Percentiles rank a stretch among this genome's conserved stretches.
These are phyloP conservation scores for Aspergillus arachidicola DNA, from an alignment of 2,329 filamentous ascomycete species.

Conservation along the genomic window DNA sequence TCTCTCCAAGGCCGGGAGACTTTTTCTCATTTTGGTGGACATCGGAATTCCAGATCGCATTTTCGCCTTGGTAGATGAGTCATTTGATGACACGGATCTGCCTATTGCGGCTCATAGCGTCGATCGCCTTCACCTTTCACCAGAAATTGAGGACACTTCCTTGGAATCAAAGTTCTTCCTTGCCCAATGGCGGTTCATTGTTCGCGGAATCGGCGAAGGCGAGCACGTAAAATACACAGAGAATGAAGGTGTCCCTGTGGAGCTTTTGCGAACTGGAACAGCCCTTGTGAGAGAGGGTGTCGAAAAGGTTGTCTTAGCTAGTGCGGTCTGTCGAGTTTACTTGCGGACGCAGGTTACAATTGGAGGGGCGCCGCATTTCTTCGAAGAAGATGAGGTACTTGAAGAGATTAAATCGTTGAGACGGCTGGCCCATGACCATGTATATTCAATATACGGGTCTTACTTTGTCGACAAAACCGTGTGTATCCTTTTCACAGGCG, in stretches of 20 bases:
- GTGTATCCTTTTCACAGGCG: constrained; percentile 46
- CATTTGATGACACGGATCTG: constrained; percentile 64
- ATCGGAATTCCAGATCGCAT: constrained; percentile 66
- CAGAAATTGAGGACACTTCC: constrained; percentile 46
- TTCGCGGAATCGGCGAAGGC: constrained; percentile 58
- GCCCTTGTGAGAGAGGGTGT: constrained; percentile 39
- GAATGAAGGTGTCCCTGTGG: constrained; percentile 63
- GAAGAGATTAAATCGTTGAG: constrained; percentile 43
- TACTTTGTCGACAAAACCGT: constrained; percentile 48
- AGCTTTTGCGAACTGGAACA: constrained; percentile 50
- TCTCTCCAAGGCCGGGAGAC: constrained; percentile 56
- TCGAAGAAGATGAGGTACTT: constrained; percentile 43
- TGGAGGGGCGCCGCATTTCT: constrained; percentile 39
- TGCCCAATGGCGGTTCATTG: constrained; percentile 61
- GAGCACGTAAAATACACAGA: constrained; percentile 61
- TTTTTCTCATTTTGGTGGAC: constrained; percentile 62
- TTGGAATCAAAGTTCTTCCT: constrained; percentile 62
- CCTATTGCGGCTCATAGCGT: constrained; percentile 59
- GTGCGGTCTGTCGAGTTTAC: constrained; percentile 36
- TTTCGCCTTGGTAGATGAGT: constrained; percentile 62
- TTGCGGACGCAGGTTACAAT: constrained; percentile 44
- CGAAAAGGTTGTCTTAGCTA: constrained; percentile 45
- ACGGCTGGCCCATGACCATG: constrained; percentile 45
- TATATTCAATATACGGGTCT: constrained; percentile 48
- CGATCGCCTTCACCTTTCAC: constrained; percentile 56